Evolutionary conservation across 768 basidiomycete species (phyloP).

Genomic region (Boletus pseudo-olivaceus): DNA sequence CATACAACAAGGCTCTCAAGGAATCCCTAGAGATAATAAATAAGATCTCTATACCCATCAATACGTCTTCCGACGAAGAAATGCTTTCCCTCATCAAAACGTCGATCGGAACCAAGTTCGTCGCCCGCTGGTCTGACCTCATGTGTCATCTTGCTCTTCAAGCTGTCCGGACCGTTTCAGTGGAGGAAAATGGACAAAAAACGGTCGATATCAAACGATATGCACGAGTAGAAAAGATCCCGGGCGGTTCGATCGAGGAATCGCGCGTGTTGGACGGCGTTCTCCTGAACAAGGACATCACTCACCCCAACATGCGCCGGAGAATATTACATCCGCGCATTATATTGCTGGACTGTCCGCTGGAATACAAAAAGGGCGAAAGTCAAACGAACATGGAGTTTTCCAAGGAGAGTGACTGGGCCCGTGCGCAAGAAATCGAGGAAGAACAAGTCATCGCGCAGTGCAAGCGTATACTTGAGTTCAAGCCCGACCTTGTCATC

Average conservation of each 20-base stretch:
- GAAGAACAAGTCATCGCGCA: conserved; percentile 93
- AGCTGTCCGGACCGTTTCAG: conserved; percentile 85
- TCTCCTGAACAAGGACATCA: conserved; percentile 99
- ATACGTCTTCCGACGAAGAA: conserved; percentile 77
- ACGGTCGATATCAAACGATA: conserved; percentile 98
- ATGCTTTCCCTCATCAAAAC: conserved; percentile 98
- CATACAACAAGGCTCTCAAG: conserved; percentile 94
- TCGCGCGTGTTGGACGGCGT: conserved; percentile 84
- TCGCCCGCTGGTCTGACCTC: conserved; percentile 92
- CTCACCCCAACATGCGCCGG: conserved; percentile 94
- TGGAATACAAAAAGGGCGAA: conserved; percentile 99
- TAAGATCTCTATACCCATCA: conserved; percentile 84
- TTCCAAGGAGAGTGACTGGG: conserved; percentile 91
- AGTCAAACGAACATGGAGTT: conserved; percentile 99
- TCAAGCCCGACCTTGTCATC: conserved; percentile 92
- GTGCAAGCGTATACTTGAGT: conserved; percentile 82
- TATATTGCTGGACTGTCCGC: conserved; percentile 85
- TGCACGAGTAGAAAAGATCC: conserved; percentile 94
- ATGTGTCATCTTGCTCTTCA: conserved; percentile 95
- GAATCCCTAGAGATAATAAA: conserved; percentile 88
- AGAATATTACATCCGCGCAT: conserved; percentile 88
- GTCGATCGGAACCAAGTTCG: conserved; percentile 98
- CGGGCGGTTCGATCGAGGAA: conserved; percentile 96
- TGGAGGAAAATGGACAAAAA: conserved; percentile 70
- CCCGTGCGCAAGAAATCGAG: conserved; percentile 87